These are phyloP conservation scores for Neofusicoccum laricinum DNA, from an alignment of 2,329 filamentous ascomycete genomes.

Conservation along the genomic window DNA sequence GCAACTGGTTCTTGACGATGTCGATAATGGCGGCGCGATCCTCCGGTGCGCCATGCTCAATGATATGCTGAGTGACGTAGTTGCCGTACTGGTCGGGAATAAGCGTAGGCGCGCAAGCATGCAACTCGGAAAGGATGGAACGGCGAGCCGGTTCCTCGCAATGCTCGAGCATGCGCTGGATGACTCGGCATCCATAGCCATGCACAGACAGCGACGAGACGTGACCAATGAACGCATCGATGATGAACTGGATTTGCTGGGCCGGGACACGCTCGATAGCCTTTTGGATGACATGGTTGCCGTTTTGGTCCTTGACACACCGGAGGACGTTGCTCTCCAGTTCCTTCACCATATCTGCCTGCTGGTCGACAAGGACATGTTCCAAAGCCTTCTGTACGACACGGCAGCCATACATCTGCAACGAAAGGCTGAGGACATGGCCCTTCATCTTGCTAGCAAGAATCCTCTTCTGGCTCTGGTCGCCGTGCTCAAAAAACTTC, in stretches of 20 bases:
- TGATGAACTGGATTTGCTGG: slow-evolving; percentile 79
- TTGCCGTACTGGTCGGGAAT: slow-evolving; percentile 91
- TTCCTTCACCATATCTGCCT: slow-evolving; percentile 78
- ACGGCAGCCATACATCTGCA: slow-evolving; percentile 89
- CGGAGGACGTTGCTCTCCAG: slow-evolving; percentile 72
- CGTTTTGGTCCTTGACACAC: slow-evolving; percentile 83
- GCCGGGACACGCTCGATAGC: slow-evolving; percentile 78
- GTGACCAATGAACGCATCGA: slow-evolving; percentile 73
- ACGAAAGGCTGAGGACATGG: slow-evolving; percentile 74
- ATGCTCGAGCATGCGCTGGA: slow-evolving; percentile 86
- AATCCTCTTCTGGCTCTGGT: slow-evolving; percentile 85
- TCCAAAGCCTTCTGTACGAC: slow-evolving; percentile 96
- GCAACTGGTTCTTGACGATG: slow-evolving; percentile 68
- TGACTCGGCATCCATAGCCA: slow-evolving; percentile 84
- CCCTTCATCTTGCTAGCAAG: slow-evolving; percentile 85
- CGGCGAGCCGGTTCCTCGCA: slow-evolving; percentile 69
- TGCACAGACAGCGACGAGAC: slow-evolving; percentile 74
- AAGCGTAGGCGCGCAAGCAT: slow-evolving; percentile 66
- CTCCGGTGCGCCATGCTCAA: slow-evolving; percentile 69
- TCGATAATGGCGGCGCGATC: slow-evolving; percentile 72
- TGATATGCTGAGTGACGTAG: slow-evolving; percentile 92
- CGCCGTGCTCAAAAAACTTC: slow-evolving; percentile 95
- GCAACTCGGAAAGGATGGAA: slow-evolving; percentile 74
- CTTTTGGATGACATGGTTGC: slow-evolving; percentile 96
- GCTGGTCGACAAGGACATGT: slow-evolving; percentile 87